Percentiles rank a stretch among this genome's conserved stretches.
These are phyloP conservation scores for peach (Prunus persica) DNA, from an alignment of 306 rosid species.

Conservation along the genomic window Prunus_persica_NCBIv2 NC_034009.1:27873501-27874000, in stretches of 20 bases:
- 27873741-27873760: conserved; percentile 18
- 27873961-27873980: neutral
- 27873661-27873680: too few relatives aligned
- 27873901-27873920: neutral
- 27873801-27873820: neutral
- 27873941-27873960: neutral
- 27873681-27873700: too few relatives aligned
- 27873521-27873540: too few relatives aligned
- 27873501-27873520: too few relatives aligned
- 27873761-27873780: conserved; percentile 11
- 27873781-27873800: conserved; percentile 25
- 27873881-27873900: neutral
- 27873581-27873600: too few relatives aligned
- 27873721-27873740: conserved; percentile 16
- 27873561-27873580: too few relatives aligned
- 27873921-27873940: neutral
- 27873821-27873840: too few relatives aligned
- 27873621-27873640: too few relatives aligned
- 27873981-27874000: conserved; percentile 7
- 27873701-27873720: too few relatives aligned
- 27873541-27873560: too few relatives aligned
- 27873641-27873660: too few relatives aligned
- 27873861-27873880: neutral
- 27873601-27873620: too few relatives aligned
- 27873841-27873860: neutral